Evolutionary conservation across 306 rosid genomes (phyloP).

Genomic region (Lathyrus tuberosus): DNA sequence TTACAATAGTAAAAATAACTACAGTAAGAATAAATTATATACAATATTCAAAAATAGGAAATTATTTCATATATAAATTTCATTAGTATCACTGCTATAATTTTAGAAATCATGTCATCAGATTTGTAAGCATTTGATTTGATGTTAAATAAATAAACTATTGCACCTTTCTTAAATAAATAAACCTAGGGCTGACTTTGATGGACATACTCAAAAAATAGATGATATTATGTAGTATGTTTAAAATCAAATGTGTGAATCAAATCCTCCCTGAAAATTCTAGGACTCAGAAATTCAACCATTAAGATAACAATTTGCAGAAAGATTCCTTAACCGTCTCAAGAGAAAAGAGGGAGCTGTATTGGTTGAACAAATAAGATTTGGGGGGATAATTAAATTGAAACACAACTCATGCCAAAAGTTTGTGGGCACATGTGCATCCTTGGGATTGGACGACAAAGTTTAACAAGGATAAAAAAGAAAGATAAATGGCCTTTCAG

Average conservation of each 20-base stretch:
- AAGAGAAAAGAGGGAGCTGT: background rate
- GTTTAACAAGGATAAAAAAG: background rate
- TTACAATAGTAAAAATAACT: too few species aligned
- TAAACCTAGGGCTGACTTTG: conserved; percentile 25
- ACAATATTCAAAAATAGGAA: background rate
- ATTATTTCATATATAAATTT: background rate
- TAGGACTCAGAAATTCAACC: background rate
- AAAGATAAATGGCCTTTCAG: conserved; percentile 5
- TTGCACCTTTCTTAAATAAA: background rate
- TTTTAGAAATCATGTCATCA: conserved; percentile 4
- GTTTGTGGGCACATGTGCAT: conserved; percentile 4
- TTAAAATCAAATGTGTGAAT: conserved; percentile 31
- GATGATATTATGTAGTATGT: conserved; percentile 10
- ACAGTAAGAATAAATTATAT: too few species aligned
- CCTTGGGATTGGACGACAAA: conserved; percentile 10
- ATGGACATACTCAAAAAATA: conserved; percentile 15
- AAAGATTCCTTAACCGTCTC: background rate
- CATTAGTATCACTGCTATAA: background rate
- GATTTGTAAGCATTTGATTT: conserved; percentile 13
- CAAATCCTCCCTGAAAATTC: background rate
- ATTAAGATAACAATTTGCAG: background rate
- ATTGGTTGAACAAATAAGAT: conserved; percentile 9
- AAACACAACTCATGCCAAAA: conserved; percentile 1
- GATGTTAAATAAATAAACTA: conserved; percentile 17
- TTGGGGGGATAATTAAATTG: conserved; percentile 15